phyloP scores from a whole-genome alignment of 805 yeast species.

The Candida sakaeoensis region DNA sequence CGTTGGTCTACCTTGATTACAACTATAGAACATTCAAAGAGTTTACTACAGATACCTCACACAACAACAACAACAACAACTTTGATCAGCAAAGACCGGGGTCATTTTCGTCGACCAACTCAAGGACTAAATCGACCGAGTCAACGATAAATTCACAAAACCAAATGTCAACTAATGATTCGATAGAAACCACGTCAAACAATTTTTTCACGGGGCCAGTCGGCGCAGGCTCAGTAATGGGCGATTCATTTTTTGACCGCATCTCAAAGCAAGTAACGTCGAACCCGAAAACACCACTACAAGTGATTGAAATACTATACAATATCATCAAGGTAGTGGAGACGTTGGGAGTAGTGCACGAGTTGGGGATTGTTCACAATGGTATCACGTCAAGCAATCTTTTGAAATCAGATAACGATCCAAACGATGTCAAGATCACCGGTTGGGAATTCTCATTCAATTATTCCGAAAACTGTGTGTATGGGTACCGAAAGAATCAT shows the following conservation, averaged over 20 bases:
- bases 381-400: conserved; percentile 41
- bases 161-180: conserved; percentile 5
- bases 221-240: neutral
- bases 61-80: too few species aligned
- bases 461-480: conserved; percentile 38
- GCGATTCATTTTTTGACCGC: conserved; percentile 4
- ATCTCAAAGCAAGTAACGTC: conserved; percentile 6
- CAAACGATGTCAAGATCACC: conserved; percentile 30
- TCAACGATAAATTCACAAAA: conserved; percentile 2
- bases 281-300: conserved; percentile 15
- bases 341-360: conserved; percentile 30
- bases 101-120: conserved; percentile 2
- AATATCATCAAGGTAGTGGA: conserved; percentile 23
- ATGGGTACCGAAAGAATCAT: conserved; percentile 41
- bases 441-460: conserved; percentile 51
- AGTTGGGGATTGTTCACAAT: conserved; percentile 44
- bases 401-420: conserved; percentile 16
- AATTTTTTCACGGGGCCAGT: conserved; percentile 2
- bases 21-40: conserved; percentile 15
- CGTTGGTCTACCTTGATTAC: conserved; percentile 19
- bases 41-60: neutral
- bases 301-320: conserved; percentile 18
- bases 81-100: neutral
- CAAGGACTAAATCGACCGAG: conserved; percentile 1
- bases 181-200: neutral